A percentile compares a stretch with the other conserved stretches of the same genome.
Evolutionary conservation across 805 yeast species (phyloP).

Genomic region (Starmerella sp.): DNA sequence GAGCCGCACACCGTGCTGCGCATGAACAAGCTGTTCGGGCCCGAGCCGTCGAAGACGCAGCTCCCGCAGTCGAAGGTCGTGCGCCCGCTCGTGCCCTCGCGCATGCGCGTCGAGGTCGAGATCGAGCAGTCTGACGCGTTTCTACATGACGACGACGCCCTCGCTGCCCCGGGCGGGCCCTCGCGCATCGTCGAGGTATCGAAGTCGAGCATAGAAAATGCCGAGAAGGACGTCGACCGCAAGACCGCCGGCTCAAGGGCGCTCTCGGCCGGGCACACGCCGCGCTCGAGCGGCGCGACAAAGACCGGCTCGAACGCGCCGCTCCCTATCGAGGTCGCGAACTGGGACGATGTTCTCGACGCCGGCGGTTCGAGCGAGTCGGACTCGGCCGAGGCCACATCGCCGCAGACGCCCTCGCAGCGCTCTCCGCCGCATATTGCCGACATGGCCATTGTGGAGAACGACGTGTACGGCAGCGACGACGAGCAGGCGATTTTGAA

Average conservation of each 20-base stretch:
- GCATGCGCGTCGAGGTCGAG: constrained; percentile 49
- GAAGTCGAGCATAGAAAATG: not conserved
- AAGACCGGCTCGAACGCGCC: constrained; percentile 3
- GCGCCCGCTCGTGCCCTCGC: constrained; percentile 39
- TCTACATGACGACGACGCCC: not conserved
- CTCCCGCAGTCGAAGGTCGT: constrained; percentile 38
- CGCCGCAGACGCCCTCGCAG: constrained; percentile 1
- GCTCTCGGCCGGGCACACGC: not conserved
- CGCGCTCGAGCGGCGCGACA: not conserved
- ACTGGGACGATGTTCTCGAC: constrained; percentile 31
- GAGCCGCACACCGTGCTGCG: constrained; percentile 43
- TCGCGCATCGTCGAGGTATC: not conserved
- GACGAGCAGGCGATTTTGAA: constrained; percentile 61
- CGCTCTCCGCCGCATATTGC: constrained; percentile 9
- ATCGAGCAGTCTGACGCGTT: constrained; percentile 49
- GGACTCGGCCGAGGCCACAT: constrained; percentile 32
- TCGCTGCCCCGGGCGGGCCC: not conserved
- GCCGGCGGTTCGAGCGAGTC: constrained; percentile 48
- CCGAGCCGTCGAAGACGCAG: constrained; percentile 45
- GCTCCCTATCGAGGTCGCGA: constrained; percentile 22
- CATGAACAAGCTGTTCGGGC: constrained; percentile 55
- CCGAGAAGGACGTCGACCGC: not conserved
- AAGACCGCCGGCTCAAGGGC: not conserved
- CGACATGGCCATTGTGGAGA: constrained; percentile 23
- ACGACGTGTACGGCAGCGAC: constrained; percentile 28